Conservation (phyloP, 352 stramenopile species). For the Peronospora belbahrii region DNA sequence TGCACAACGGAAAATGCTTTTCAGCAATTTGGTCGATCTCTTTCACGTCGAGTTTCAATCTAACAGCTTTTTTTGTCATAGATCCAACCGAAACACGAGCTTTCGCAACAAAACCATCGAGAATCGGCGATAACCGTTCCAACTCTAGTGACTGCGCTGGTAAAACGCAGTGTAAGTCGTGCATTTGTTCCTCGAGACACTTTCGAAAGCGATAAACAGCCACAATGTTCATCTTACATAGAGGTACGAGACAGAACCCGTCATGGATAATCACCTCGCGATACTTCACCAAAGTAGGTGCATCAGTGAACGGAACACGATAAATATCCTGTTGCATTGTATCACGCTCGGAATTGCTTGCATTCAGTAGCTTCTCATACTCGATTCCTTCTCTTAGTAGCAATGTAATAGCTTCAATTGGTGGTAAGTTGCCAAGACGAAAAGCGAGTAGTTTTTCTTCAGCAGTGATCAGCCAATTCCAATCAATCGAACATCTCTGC, state of each 20-base stretch:
- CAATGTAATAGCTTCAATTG: conserved; percentile 19
- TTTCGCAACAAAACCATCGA: conserved; percentile 31
- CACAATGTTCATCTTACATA: conserved; percentile 28
- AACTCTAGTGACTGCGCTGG: conserved; percentile 26
- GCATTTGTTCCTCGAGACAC: conserved; percentile 29
- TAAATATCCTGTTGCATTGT: conserved; percentile 22
- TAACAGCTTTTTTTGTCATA: conserved; percentile 2
- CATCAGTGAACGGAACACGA: conserved; percentile 46
- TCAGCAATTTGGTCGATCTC: conserved; percentile 67
- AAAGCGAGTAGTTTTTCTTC: conserved; percentile 40
- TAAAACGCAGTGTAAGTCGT: conserved; percentile 36
- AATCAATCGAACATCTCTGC: conserved; percentile 29
- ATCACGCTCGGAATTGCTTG: conserved; percentile 8
- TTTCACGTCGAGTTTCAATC: conserved; percentile 9
- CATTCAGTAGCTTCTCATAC: conserved; percentile 23
- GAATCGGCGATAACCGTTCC: conserved; percentile 29
- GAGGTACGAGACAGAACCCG: conserved; percentile 42
- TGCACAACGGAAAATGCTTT: conserved; percentile 73
- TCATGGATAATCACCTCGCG: conserved; percentile 37
- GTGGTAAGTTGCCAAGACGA: conserved; percentile 19
- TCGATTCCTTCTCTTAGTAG: conserved; percentile 30
- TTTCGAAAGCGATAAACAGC: conserved; percentile 34
- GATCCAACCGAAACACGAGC: conserved; percentile 19
- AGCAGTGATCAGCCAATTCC: conserved; percentile 47
- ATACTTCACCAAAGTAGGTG: conserved; percentile 27